phyloP scores from a whole-genome alignment of 148 eudicot genomes.

The Fagopyrum tataricum region DNA sequence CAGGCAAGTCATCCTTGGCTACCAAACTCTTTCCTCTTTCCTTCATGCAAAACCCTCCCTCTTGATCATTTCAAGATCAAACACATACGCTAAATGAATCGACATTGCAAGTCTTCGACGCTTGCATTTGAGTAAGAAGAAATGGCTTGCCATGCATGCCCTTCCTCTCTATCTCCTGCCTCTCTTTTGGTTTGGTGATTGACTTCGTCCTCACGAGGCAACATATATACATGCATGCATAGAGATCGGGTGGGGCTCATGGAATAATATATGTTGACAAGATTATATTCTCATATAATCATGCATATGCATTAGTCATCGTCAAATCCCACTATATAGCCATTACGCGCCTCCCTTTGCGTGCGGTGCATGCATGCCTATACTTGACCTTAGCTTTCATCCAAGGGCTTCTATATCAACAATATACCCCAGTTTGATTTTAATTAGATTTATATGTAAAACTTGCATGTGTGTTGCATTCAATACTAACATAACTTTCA shows the following conservation, averaged over 20 bases:
- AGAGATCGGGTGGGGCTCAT: not conserved
- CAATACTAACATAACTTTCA: too few relatives aligned
- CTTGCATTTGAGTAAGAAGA: not conserved
- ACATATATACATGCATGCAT: not conserved
- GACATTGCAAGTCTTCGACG: not conserved
- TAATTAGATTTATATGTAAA: too few relatives aligned
- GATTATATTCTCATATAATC: not conserved
- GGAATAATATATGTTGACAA: not conserved
- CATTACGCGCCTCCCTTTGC: not conserved
- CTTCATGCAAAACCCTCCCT: not conserved
- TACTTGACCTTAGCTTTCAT: not conserved
- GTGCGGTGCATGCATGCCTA: not conserved
- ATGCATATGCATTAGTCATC: not conserved
- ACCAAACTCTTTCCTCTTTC: slow-evolving; percentile 8
- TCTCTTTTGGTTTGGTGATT: not conserved
- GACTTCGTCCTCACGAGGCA: not conserved
- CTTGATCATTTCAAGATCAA: not conserved
- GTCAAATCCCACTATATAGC: not conserved
- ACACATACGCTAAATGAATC: not conserved
- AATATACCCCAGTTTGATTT: too few relatives aligned
- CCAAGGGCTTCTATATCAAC: not conserved
- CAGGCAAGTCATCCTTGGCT: slow-evolving; percentile 16
- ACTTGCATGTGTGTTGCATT: too few relatives aligned
- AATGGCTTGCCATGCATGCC: not conserved
- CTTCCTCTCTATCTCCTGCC: too few relatives aligned